Conservation (phyloP, 2,329 filamentous ascomycete species). For the Myrmaecium sp. region DNA sequence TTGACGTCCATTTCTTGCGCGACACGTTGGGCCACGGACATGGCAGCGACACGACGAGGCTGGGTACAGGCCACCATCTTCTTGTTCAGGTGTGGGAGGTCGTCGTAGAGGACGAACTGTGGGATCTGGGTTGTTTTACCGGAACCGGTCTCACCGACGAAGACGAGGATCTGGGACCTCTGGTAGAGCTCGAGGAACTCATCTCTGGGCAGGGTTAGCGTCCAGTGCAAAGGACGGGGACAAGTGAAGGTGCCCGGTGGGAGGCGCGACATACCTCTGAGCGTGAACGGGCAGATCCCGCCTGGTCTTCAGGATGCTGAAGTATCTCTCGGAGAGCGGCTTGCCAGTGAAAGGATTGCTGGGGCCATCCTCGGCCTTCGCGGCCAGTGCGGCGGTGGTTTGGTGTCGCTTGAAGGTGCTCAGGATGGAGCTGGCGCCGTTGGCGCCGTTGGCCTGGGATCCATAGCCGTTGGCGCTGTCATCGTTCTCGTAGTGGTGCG, state of each 20-base stretch:
- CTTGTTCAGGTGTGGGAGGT: constrained; percentile 67
- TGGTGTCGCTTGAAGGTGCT: constrained; percentile 54
- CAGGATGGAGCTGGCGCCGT: constrained; percentile 14
- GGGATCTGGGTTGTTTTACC: constrained; percentile 99
- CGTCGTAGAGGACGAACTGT: constrained; percentile 94
- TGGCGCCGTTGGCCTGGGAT: constrained; percentile 7
- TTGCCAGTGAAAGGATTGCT: constrained; percentile 72
- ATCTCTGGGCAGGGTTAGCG: constrained; percentile 35
- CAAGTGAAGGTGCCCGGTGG: background rate
- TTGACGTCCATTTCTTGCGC: constrained; percentile 87
- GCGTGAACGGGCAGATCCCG: constrained; percentile 81
- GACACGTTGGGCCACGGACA: constrained; percentile 95
- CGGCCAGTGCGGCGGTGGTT: constrained; percentile 62
- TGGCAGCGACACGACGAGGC: constrained; percentile 88
- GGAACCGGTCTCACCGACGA: constrained; percentile 97
- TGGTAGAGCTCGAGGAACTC: constrained; percentile 93
- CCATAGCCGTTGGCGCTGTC: constrained; percentile 18
- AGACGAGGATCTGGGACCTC: constrained; percentile 85
- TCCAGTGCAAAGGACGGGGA: background rate
- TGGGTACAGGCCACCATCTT: constrained; percentile 97
- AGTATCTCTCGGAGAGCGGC: constrained; percentile 67
- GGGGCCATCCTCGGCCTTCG: constrained; percentile 60
- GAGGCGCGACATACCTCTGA: constrained; percentile 47
- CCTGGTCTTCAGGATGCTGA: constrained; percentile 70
- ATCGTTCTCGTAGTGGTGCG: constrained; percentile 58